Evolutionary conservation across 2,329 filamentous ascomycete species (phyloP).

Genomic region (Tympanopsis confertula): DNA sequence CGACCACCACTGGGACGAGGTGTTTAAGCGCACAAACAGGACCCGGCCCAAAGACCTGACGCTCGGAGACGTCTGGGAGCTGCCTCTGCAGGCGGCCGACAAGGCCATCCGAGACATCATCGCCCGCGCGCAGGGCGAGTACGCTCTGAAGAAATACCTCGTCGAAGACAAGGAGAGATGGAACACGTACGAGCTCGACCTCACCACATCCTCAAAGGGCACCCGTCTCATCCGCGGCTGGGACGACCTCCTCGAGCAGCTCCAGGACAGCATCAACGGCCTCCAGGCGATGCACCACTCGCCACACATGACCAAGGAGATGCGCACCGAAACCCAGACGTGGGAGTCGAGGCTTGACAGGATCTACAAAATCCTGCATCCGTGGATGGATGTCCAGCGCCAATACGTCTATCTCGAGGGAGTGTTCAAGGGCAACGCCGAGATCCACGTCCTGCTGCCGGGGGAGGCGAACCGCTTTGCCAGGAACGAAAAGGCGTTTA

Average conservation of each 20-base stretch:
- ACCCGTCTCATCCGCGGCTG: conserved; percentile 93
- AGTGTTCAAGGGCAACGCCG: conserved; percentile 96
- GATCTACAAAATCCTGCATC: conserved; percentile 92
- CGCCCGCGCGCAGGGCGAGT: conserved; percentile 88
- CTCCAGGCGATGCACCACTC: conserved; percentile 97
- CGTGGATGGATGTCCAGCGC: conserved; percentile 99
- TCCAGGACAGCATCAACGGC: conserved; percentile 93
- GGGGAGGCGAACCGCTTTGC: conserved; percentile 94
- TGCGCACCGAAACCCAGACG: conserved; percentile 87
- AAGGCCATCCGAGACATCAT: conserved; percentile 84
- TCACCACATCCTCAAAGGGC: conserved; percentile 95
- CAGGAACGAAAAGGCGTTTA: conserved; percentile 98
- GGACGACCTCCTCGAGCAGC: conserved; percentile 96
- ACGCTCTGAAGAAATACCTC: conserved; percentile 94
- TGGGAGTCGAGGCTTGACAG: conserved; percentile 98
- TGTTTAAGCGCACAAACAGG: conserved; percentile 86
- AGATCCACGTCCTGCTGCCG: conserved; percentile 94
- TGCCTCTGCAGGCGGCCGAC: conserved; percentile 81
- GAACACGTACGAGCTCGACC: conserved; percentile 87
- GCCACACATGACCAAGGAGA: conserved; percentile 98
- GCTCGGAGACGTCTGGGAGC: conserved; percentile 95
- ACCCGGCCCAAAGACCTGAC: conserved; percentile 93
- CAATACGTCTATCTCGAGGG: conserved; percentile 99
- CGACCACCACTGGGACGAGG: conserved; percentile 93
- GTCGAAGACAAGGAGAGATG: conserved; percentile 93